These are phyloP conservation scores for Xylaria curta DNA, from an alignment of 495 filamentous ascomycete genomes.

Conservation along the genomic window DNA sequence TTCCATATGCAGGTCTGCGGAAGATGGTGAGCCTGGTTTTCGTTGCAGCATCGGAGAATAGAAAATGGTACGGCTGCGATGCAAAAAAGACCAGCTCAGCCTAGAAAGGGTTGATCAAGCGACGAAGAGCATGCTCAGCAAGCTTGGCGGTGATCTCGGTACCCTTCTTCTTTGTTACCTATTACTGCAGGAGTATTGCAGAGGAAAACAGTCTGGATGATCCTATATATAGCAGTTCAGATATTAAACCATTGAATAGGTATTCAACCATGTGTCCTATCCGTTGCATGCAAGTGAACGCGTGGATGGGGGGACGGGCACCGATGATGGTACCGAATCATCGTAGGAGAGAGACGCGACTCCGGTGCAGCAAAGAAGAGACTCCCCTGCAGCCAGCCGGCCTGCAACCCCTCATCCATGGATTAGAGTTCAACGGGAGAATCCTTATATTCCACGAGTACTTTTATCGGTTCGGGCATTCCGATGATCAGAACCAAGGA, in stretches of 20 bases:
- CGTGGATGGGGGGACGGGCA: not conserved
- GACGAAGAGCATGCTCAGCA: conserved; percentile 1
- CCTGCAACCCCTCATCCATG: not conserved
- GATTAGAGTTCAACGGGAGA: not conserved
- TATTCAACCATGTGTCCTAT: not conserved
- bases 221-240: not conserved
- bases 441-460: not conserved
- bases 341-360: not conserved
- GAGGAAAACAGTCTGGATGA: not conserved
- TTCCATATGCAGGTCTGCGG: too few relatives aligned
- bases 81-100: not conserved
- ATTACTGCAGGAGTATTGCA: not conserved
- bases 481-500: not conserved
- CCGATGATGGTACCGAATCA: not conserved
- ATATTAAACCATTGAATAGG: too few relatives aligned
- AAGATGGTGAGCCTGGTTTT: not conserved
- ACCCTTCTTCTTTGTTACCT: not conserved
- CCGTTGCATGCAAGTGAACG: conserved; percentile 4
- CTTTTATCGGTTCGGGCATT: not conserved
- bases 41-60: not conserved
- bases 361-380: not conserved
- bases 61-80: not conserved
- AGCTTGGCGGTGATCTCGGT: not conserved
- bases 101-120: not conserved
- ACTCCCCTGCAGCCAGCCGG: not conserved